A percentile compares a stretch with the other conserved stretches of the same genome.
These are phyloP conservation scores for Myxozyma vanderwaltii DNA, from an alignment of 805 yeast species.

Conservation along the genomic window DNA sequence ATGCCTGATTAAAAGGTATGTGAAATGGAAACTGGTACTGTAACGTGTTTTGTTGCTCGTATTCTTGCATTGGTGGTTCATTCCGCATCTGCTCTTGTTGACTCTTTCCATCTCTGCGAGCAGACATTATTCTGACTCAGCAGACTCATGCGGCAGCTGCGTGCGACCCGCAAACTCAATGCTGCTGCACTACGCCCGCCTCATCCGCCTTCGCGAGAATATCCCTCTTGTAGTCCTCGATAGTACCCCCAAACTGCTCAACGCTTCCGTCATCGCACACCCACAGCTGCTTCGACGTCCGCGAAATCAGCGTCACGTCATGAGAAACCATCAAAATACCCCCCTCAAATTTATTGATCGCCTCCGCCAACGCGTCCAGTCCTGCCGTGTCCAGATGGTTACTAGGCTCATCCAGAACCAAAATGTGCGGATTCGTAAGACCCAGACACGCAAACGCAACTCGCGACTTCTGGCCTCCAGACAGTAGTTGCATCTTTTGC, in stretches of 20 bases:
- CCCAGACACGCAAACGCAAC: constrained; percentile 97
- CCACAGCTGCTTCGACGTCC: constrained; percentile 93
- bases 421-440: constrained; percentile 83
- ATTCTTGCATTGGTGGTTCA: no score
- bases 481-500: constrained; percentile 82
- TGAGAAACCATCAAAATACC: constrained; percentile 98
- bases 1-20: no score
- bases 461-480: constrained; percentile 98
- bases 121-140: no score
- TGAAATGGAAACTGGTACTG: no score
- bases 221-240: constrained; percentile 86
- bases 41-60: no score
- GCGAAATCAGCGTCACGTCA: constrained; percentile 87
- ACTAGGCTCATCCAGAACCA: constrained; percentile 95
- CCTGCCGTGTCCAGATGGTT: constrained; percentile 98
- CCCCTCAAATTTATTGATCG: constrained; percentile 84
- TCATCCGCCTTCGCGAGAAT: constrained; percentile 75
- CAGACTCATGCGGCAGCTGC: no score
- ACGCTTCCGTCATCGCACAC: constrained; percentile 87
- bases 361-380: constrained; percentile 91
- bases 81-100: no score
- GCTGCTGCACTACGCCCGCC: constrained; percentile 89
- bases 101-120: no score
- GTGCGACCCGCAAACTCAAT: constrained; percentile 45
- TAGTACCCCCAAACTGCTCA: constrained; percentile 74